Evolutionary conservation across 2,329 filamentous ascomycete species (phyloP).

Genomic region (Colletotrichum tamarilloi): DNA sequence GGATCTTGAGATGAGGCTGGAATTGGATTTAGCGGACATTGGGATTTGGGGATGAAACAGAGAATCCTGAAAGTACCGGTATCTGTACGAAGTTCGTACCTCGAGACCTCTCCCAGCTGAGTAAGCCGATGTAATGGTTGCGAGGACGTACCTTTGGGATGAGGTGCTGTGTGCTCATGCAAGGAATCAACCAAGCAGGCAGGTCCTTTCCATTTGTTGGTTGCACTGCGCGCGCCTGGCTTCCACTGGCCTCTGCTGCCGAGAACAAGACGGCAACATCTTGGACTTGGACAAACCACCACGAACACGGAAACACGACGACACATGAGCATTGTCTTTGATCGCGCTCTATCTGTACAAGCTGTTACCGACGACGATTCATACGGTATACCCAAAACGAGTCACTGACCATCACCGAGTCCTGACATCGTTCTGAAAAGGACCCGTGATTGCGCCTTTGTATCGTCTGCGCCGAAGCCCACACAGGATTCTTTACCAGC

Average conservation of each 20-base stretch:
- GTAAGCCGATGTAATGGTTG: not conserved
- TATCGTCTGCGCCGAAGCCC: not conserved
- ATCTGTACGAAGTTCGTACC: not conserved
- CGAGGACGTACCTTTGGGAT: not conserved
- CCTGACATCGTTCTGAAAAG: not conserved
- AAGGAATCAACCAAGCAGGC: not conserved
- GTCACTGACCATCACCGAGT: not conserved
- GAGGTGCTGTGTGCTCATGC: not conserved
- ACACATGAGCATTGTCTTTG: not conserved
- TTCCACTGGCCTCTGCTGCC: too few species aligned
- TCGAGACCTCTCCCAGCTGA: too few species aligned
- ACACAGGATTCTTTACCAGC: not conserved
- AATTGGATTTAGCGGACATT: not conserved
- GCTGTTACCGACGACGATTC: not conserved
- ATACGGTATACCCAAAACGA: not conserved
- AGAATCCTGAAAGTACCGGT: not conserved
- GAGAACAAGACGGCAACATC: not conserved
- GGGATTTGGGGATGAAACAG: too few species aligned
- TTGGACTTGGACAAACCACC: not conserved
- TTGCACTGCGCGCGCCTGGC: not conserved
- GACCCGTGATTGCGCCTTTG: not conserved
- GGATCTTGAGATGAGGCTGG: constrained; percentile 3
- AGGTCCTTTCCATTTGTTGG: not conserved
- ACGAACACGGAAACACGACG: not conserved
- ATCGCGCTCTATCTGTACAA: not conserved